Conservation (phyloP, 2,329 filamentous ascomycete genomes). For the Cladobotryum protrusum region DNA sequence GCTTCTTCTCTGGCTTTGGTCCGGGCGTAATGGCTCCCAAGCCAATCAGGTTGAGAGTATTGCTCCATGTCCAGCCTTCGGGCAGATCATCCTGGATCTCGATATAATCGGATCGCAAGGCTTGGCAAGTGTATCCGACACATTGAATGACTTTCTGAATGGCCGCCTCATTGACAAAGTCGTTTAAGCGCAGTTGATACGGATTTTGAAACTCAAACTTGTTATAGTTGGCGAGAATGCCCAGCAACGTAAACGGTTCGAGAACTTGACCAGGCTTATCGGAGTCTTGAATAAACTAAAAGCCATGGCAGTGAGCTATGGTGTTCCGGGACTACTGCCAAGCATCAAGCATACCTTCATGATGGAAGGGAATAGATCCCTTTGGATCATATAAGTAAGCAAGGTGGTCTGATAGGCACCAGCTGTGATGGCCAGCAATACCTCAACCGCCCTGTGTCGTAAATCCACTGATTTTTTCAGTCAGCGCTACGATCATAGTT, state of each 20-base stretch:
- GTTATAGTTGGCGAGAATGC: slow-evolving; percentile 93
- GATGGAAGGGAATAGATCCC: slow-evolving; percentile 86
- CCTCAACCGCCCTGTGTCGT: slow-evolving; percentile 72
- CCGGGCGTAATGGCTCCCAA: slow-evolving; percentile 69
- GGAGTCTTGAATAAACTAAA: slow-evolving; percentile 73
- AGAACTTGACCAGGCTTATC: slow-evolving; percentile 58
- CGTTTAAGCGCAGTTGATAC: slow-evolving; percentile 83
- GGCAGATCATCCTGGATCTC: slow-evolving; percentile 84
- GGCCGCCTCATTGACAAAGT: slow-evolving; percentile 87
- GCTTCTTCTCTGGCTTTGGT: slow-evolving; percentile 52
- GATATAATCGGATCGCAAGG: slow-evolving; percentile 68
- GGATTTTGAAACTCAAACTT: slow-evolving; percentile 99
- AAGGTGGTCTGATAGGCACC: slow-evolving; percentile 95
- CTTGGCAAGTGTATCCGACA: slow-evolving; percentile 65
- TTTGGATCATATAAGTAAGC: slow-evolving; percentile 89
- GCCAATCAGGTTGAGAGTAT: slow-evolving; percentile 77
- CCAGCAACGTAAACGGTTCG: slow-evolving; percentile 75
- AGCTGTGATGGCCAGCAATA: slow-evolving; percentile 76
- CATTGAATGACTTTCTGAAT: slow-evolving; percentile 77
- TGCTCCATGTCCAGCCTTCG: slow-evolving; percentile 79
- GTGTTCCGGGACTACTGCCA: neutral
- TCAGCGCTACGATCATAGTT: slow-evolving; percentile 17
- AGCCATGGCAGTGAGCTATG: slow-evolving; percentile 5
- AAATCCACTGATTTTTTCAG: slow-evolving; percentile 53
- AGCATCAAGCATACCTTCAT: slow-evolving; percentile 65